These are phyloP conservation scores for Ophiostoma novo-ulmi DNA, from an alignment of 2,329 filamentous ascomycete species.

Conservation along the genomic window DNA sequence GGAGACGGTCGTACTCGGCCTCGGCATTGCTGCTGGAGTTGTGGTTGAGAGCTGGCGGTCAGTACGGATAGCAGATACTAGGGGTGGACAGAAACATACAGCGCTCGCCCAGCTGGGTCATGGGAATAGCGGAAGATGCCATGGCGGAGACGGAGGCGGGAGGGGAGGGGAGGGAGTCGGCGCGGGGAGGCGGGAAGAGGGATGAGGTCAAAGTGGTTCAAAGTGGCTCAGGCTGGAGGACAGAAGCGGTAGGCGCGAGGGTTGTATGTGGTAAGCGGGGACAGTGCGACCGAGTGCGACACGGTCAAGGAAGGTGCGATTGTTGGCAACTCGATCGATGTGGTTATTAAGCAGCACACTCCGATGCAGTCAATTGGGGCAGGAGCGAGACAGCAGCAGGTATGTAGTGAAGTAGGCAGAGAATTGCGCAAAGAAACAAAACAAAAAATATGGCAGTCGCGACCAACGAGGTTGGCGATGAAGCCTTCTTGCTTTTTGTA, in stretches of 20 bases:
- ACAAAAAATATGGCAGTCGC: background rate
- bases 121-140: constrained; percentile 33
- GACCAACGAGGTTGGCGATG: constrained; percentile 9
- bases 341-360: too few relatives aligned
- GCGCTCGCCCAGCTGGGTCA: constrained; percentile 43
- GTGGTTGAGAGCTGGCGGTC: constrained; percentile 65
- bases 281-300: constrained; percentile 9
- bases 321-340: background rate
- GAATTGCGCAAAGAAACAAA: background rate
- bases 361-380: background rate
- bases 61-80: background rate
- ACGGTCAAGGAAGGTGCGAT: background rate
- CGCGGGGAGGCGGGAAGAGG: background rate
- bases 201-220: background rate
- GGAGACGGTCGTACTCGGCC: constrained; percentile 86
- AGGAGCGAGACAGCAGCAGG: background rate
- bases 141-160: constrained; percentile 20
- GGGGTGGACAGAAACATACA: constrained; percentile 36
- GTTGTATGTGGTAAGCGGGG: background rate
- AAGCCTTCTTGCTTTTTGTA: background rate
- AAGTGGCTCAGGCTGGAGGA: background rate
- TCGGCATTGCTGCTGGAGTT: constrained; percentile 62
- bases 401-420: too few relatives aligned
- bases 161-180: background rate
- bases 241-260: background rate